Conservation (phyloP, 2,329 filamentous ascomycete species). For the Aspergillus jensenii region DNA sequence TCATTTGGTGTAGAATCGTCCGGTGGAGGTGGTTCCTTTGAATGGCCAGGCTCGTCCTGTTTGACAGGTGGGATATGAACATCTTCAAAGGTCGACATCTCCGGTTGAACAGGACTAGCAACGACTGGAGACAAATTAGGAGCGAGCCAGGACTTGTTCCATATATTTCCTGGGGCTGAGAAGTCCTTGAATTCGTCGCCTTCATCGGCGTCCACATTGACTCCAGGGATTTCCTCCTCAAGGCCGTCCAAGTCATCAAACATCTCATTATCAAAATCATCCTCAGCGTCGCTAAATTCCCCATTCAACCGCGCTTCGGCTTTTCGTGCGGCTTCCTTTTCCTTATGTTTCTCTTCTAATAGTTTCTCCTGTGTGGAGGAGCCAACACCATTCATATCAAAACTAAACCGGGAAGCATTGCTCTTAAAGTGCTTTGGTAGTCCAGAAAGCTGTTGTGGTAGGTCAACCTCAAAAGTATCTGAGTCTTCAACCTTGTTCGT, state of each 20-base stretch:
- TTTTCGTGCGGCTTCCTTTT: constrained; percentile 49
- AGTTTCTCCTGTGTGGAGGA: constrained; percentile 61
- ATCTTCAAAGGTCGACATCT: constrained; percentile 15
- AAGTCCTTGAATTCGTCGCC: constrained; percentile 35
- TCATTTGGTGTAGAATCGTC: not conserved
- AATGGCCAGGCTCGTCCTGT: not conserved
- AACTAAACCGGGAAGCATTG: constrained; percentile 64
- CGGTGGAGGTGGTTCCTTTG: not conserved
- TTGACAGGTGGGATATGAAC: not conserved
- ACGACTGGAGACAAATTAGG: constrained; percentile 38
- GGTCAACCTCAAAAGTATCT: constrained; percentile 32
- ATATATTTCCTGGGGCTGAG: constrained; percentile 23
- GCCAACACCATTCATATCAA: constrained; percentile 60
- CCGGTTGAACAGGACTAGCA: constrained; percentile 32
- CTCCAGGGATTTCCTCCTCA: constrained; percentile 50
- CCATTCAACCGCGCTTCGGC: constrained; percentile 29
- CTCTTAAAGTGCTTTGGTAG: constrained; percentile 52
- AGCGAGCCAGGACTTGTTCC: constrained; percentile 33
- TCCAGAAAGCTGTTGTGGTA: constrained; percentile 29
- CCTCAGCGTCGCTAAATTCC: constrained; percentile 43
- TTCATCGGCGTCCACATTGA: constrained; percentile 47
- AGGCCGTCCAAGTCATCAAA: constrained; percentile 44
- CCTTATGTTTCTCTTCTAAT: constrained; percentile 63
- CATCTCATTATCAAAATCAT: constrained; percentile 47
- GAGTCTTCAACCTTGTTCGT: constrained; percentile 21